Evolutionary conservation across 2,329 filamentous ascomycete genomes (phyloP).

Genomic region (Blastomyces parvus): DNA sequence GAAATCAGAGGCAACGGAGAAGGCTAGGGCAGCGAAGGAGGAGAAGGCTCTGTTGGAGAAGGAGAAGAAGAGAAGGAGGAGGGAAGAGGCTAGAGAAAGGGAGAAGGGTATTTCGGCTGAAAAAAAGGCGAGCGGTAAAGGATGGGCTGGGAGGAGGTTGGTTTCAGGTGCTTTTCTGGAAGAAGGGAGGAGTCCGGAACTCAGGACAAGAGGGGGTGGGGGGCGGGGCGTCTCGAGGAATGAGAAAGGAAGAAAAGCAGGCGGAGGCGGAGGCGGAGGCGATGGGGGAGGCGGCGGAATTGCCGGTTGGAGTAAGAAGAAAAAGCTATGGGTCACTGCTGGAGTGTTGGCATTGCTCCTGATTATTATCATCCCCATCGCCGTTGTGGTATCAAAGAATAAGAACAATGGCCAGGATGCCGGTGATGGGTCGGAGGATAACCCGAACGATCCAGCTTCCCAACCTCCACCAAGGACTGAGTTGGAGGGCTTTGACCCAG

Average conservation of each 20-base stretch:
- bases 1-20: slow-evolving; percentile 41
- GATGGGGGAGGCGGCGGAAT: slow-evolving; percentile 31
- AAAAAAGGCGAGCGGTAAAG: slow-evolving; percentile 20
- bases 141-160: slow-evolving; percentile 46
- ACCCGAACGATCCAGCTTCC: slow-evolving; percentile 20
- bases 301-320: slow-evolving; percentile 34
- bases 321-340: slow-evolving; percentile 46
- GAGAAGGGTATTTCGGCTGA: slow-evolving; percentile 16
- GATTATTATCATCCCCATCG: slow-evolving; percentile 59
- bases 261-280: slow-evolving; percentile 26
- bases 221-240: slow-evolving; percentile 37
- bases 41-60: slow-evolving; percentile 22
- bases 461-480: slow-evolving; percentile 33
- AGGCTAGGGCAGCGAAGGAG: slow-evolving; percentile 33
- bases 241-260: slow-evolving; percentile 44
- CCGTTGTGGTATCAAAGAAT: slow-evolving; percentile 57
- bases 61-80: slow-evolving; percentile 23
- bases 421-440: slow-evolving; percentile 17
- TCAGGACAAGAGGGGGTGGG: slow-evolving; percentile 42
- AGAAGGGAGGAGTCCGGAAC: slow-evolving; percentile 49
- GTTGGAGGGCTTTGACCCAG: slow-evolving; percentile 45
- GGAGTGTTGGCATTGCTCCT: slow-evolving; percentile 47
- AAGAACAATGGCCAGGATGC: slow-evolving; percentile 24
- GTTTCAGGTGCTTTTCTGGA: slow-evolving; percentile 62
- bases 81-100: slow-evolving; percentile 15